Percentiles rank a stretch among this genome's conserved stretches.
These are phyloP conservation scores for Thraustochytrium sp. DNA, from an alignment of 352 stramenopile genomes.

Conservation along the genomic window DNA sequence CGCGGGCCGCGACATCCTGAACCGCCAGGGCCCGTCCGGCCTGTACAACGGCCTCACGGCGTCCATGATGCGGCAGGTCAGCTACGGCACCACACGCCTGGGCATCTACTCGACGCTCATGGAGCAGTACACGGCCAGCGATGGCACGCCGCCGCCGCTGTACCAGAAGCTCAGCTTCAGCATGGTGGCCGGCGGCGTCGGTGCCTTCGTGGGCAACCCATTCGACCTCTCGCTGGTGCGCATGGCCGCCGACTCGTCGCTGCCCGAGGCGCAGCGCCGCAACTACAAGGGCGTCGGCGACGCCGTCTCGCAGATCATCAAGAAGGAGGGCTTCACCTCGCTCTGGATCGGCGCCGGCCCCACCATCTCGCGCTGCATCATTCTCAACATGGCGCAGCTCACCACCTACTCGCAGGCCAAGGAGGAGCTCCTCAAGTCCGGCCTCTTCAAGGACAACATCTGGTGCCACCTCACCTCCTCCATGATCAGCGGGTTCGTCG, in stretches of 20 bases:
- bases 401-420: constrained; percentile 73
- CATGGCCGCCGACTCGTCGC: constrained; percentile 63
- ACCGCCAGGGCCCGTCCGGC: constrained; percentile 56
- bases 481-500: constrained; percentile 67
- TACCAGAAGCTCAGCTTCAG: constrained; percentile 56
- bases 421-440: constrained; percentile 56
- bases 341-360: constrained; percentile 67
- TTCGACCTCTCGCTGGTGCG: constrained; percentile 71
- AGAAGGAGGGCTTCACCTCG: constrained; percentile 56
- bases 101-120: constrained; percentile 69
- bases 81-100: constrained; percentile 68
- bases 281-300: constrained; percentile 65
- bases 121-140: constrained; percentile 45
- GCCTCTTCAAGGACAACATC: constrained; percentile 61
- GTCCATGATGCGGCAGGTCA: constrained; percentile 62
- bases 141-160: background rate
- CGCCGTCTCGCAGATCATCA: constrained; percentile 62
- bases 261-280: constrained; percentile 16
- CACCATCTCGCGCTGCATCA: constrained; percentile 63
- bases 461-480: constrained; percentile 64
- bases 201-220: constrained; percentile 65
- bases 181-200: constrained; percentile 61
- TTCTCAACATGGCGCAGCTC: constrained; percentile 66
- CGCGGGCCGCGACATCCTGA: background rate
- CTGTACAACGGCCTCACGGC: constrained; percentile 63